Percentiles rank a stretch among this genome's conserved stretches.
Conservation (phyloP, 768 basidiomycete species). For the Suillus plorans region DNA sequence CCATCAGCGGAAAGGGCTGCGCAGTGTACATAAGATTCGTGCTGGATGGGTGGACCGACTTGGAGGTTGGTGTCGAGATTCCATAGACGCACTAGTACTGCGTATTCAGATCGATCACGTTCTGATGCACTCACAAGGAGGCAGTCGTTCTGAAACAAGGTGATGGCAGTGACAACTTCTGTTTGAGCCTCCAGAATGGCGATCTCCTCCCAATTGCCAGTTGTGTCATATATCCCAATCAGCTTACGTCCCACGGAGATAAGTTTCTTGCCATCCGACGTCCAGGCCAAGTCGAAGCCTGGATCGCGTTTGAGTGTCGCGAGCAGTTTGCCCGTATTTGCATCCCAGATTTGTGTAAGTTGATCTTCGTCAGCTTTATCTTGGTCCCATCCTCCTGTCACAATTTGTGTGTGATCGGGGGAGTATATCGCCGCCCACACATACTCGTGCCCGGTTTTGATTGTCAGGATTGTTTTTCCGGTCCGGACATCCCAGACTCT, state of each 20-base stretch:
- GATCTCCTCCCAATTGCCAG: background rate
- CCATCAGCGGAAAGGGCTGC: background rate
- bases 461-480: background rate
- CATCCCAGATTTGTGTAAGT: background rate
- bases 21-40: background rate
- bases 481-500: too few species aligned
- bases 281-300: background rate
- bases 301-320: background rate
- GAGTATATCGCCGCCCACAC: background rate
- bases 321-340: background rate
- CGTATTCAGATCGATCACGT: too few species aligned
- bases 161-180: background rate
- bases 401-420: background rate
- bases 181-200: background rate
- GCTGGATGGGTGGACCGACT: background rate
- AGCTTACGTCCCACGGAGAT: background rate
- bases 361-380: background rate
- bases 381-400: background rate
- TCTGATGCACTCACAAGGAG: background rate
- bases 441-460: background rate
- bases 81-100: background rate
- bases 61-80: background rate
- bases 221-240: background rate
- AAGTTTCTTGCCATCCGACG: background rate
- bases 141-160: background rate